Conservation (phyloP, 2,329 filamentous ascomycete genomes). For the Exophiala lecanii-corni region DNA sequence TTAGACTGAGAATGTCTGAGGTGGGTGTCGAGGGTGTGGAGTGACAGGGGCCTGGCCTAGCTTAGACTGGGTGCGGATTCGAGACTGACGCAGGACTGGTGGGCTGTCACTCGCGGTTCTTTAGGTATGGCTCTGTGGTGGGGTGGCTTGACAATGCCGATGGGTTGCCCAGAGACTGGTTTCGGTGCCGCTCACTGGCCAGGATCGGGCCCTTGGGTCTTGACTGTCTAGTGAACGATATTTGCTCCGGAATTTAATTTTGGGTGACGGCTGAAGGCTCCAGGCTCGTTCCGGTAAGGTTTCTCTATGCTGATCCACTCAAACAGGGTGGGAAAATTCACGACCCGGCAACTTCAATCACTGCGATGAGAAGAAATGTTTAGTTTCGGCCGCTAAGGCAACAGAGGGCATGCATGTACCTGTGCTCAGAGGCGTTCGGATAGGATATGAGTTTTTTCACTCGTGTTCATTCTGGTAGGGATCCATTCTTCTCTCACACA, state of each 20-base stretch:
- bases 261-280: slow-evolving; percentile 15
- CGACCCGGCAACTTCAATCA: too few relatives aligned
- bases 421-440: not conserved
- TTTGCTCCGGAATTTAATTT: too few relatives aligned
- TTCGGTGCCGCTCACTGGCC: not conserved
- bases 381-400: not conserved
- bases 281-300: slow-evolving; percentile 17
- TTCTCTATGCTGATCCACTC: slow-evolving; percentile 6
- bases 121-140: too few relatives aligned
- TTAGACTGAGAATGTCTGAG: not conserved
- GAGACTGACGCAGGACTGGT: not conserved
- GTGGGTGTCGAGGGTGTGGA: slow-evolving; percentile 1
- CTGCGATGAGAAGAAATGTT: too few relatives aligned
- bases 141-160: not conserved
- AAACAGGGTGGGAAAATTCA: too few relatives aligned
- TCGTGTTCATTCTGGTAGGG: not conserved
- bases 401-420: not conserved
- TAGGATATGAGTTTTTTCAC: not conserved
- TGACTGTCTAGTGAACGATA: too few relatives aligned
- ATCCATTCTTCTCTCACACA: not conserved
- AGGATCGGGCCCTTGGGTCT: not conserved
- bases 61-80: not conserved
- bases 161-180: not conserved
- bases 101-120: not conserved
- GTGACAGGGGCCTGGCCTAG: slow-evolving; percentile 3